Conservation (phyloP, 2,329 filamentous ascomycete genomes). For the Sarocladiaceae sp. region DNA sequence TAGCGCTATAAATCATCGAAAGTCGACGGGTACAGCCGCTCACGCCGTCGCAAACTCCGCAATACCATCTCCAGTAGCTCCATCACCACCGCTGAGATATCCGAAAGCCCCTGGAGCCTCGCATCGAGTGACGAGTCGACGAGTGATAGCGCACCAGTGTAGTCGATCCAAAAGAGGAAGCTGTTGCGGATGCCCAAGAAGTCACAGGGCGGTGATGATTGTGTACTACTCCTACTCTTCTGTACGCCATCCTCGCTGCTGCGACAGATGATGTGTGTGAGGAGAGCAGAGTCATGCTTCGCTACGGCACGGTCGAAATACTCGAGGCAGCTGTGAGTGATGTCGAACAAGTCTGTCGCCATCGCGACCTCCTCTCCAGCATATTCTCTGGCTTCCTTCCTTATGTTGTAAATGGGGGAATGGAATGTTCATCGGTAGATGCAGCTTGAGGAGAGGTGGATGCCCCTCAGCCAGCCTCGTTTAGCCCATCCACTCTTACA, state of each 20-base stretch:
- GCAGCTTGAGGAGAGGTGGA: too few species aligned
- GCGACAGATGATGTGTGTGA: not conserved
- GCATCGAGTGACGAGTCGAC: not conserved
- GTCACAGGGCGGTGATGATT: not conserved
- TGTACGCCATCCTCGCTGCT: not conserved
- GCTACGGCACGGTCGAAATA: not conserved
- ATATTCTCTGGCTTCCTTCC: too few species aligned
- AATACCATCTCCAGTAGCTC: not conserved
- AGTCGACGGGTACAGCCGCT: too few species aligned
- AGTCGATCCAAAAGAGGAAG: slow-evolving; percentile 2
- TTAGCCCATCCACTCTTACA: too few species aligned
- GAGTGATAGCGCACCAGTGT: not conserved
- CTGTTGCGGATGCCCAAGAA: not conserved
- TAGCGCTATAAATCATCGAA: too few species aligned
- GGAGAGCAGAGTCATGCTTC: not conserved
- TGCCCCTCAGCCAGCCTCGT: too few species aligned
- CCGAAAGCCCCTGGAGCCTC: not conserved
- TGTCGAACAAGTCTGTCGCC: not conserved
- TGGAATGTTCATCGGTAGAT: too few species aligned
- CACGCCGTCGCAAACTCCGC: not conserved
- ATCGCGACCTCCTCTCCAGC: too few species aligned
- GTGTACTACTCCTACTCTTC: too few species aligned
- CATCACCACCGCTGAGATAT: slow-evolving; percentile 1
- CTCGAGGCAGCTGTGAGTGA: slow-evolving; percentile 1
- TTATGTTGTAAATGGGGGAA: too few species aligned